Base-by-base conservation (phyloP, 352 stramenopile genomes). In the Elongisporangium prolatum region DNA sequence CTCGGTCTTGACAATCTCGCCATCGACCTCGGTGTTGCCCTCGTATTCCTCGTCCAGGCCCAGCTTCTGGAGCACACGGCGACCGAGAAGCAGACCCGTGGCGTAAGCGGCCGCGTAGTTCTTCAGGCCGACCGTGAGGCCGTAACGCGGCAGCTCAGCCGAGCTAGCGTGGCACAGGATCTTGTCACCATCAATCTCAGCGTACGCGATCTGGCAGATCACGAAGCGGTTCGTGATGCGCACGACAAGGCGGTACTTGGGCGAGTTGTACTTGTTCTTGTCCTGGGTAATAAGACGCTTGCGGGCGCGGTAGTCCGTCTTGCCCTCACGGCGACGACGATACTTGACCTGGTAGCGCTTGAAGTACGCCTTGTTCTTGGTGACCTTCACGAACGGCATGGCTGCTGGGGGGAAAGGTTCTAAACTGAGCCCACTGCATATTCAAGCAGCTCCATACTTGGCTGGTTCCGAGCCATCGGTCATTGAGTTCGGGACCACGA, bases 231-330 rank as follows among this genome's bases (percentile, higher is more conserved):
- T 98, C 59, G 95, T 98, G 75, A 98, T 96, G 67, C 93, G 91
- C 57, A 98, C 94, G 9, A 98, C 93, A 25, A 98, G 86, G 58
- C 95, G 86, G 80, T 98, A 98, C 88, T 99, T 99, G 60, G 96
- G 97, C 64, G 91, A 97, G 84, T 99, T 98, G 95, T 99, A 99
- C 90, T 99, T 99, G 96, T 99, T 99, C 95, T 99, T 99, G 75
- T 98, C 97, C 75, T 99, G 95, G 60, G 90, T 96, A 68, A 98
- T 98, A 1, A 99, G 78, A 70, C 96, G 90, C 86, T 99, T 99
- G 70, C 98, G 96, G 56, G 98, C 95, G 73, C 97, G 96, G 92
- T 99, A 99, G 84, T 99, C 98, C 63, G 98, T 99, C 86, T 98
- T 99, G 75, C 97, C 97, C 84, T 99, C 97, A 63, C 97, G 96